Base-by-base conservation (phyloP, 2,329 filamentous ascomycete species). In the Rhynchosporium graminicola region DNA sequence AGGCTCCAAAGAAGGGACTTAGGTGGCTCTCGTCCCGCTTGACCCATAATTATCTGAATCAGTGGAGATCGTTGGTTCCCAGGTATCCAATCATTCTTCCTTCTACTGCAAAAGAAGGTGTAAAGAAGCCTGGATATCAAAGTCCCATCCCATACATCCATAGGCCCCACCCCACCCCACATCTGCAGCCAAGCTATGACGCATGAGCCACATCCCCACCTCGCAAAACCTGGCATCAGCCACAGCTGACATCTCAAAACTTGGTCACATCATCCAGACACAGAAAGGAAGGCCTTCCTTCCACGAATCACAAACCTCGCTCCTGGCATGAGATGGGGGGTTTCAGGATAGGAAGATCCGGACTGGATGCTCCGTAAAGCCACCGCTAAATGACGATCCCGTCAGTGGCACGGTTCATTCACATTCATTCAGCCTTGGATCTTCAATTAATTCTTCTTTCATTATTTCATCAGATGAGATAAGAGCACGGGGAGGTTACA, bases 371-470 rank as follows among this genome's bases (percentile, higher is more conserved):
- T 40, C 58, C 58, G 58, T 29, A 36, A 20, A 52, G 48, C 50
- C 58, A 60, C 50, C 38, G 40, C 58, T 55, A 60, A 60, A 40
- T 40, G 58, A 26, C 36, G 58, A 60, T 60, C 58, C 15, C 36
- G 51, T 20, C 20, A 20, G 20, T 40, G 20, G 51, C 51, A 54
- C 51, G 51, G 20, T 10, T 36, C 20, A 20, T 20, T 20, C 20
- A 1, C 20, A 20, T 20, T 20, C 20, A 20, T 20, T 20, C 10
- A n/a, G 50, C 7, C 50, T 26, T 33, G 33, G 33, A n/a, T n/a
- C 42, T 26, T n/a, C 42, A n/a, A 15, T 45, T 9, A 10, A 28
- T 33, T 20, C 20, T 20, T 20, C 20, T 20, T 20, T 20, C 20
- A 20, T 20, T 20, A 20, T 1, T 20, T 20, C 20, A 20, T 20